Conservation (phyloP, 257 asterid species). For the Gentiana dahurica region DNA sequence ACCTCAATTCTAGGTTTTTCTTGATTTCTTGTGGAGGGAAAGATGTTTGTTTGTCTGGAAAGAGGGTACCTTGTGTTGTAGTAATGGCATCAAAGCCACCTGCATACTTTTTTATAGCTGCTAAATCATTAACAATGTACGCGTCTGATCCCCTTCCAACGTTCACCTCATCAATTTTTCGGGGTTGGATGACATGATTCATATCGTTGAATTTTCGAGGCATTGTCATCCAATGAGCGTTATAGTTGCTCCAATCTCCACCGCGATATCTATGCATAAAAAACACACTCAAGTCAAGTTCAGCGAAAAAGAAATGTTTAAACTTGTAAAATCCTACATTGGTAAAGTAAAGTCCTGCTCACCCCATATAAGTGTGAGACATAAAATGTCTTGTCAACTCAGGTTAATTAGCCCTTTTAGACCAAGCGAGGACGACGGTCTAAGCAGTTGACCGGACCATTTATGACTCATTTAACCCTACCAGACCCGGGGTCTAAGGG, state of each 20-base stretch:
- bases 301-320: not conserved
- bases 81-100: not conserved
- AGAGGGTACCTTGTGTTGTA: not conserved
- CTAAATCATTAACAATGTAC: not conserved
- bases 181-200: not conserved
- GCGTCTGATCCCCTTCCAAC: not conserved
- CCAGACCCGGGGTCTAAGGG: too few species aligned
- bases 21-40: slow-evolving; percentile 1
- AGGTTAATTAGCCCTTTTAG: too few species aligned
- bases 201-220: not conserved
- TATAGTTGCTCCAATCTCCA: slow-evolving; percentile 11
- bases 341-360: too few species aligned
- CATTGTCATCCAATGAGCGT: slow-evolving; percentile 10
- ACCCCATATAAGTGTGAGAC: too few species aligned
- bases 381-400: too few species aligned
- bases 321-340: too few species aligned
- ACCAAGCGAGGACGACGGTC: too few species aligned
- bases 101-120: not conserved
- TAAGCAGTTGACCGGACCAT: too few species aligned
- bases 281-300: not conserved
- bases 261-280: not conserved
- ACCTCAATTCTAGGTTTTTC: not conserved
- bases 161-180: not conserved
- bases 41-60: not conserved
- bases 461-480: too few species aligned